A percentile compares a stretch with the other conserved stretches of the same genome.
These are phyloP conservation scores for Paecilomyces variotii DNA, from an alignment of 2,329 filamentous ascomycete species.

Conservation along the genomic window DNA sequence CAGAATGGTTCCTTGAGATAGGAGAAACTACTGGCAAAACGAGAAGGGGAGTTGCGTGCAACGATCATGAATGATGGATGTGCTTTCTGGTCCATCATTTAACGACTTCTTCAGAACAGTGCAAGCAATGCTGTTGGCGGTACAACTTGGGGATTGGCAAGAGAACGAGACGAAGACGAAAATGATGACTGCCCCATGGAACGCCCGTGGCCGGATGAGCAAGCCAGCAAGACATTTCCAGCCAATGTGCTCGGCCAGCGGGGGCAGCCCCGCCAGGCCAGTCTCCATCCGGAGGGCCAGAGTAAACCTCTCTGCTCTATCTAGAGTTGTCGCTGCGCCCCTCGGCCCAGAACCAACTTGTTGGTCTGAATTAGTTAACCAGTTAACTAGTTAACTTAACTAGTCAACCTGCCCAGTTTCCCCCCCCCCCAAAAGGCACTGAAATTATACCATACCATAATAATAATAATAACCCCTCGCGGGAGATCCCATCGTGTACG, in stretches of 20 bases:
- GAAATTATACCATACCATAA: no score
- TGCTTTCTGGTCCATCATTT: no score
- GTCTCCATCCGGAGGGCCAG: no score
- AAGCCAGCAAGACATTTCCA: background rate
- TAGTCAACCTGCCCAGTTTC: conserved; percentile 12
- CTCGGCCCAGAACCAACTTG: no score
- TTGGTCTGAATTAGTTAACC: no score
- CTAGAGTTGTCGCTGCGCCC: no score
- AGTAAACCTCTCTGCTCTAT: no score
- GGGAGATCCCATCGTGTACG: background rate
- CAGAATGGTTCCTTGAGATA: background rate
- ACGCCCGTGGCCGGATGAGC: background rate
- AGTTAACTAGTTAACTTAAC: conserved; percentile 6
- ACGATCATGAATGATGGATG: background rate
- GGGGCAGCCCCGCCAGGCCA: conserved; percentile 3
- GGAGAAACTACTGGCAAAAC: background rate
- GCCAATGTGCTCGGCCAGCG: background rate
- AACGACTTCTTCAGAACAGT: no score
- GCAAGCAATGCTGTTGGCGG: background rate
- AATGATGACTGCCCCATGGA: background rate
- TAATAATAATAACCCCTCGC: background rate
- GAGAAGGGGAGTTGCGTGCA: background rate
- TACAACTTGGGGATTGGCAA: background rate
- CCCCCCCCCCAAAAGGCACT: no score
- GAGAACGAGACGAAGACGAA: background rate